phyloP scores from a whole-genome alignment of 2,329 filamentous ascomycete species.

The Dothideomycetes sp. region DNA sequence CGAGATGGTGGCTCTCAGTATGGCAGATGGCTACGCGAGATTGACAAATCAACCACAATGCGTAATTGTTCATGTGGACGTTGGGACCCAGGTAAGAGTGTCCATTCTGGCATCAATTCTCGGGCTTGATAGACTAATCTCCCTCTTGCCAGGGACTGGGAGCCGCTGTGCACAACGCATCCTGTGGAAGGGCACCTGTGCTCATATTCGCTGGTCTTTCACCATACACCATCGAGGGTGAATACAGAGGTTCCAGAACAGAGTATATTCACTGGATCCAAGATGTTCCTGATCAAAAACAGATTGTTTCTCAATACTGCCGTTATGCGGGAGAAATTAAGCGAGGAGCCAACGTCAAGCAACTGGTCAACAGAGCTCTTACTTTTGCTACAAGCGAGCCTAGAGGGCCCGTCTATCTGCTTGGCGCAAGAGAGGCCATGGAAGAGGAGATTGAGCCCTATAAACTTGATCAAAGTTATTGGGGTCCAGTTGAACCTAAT shows the following conservation, averaged over 20 bases:
- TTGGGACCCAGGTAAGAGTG: conserved; percentile 79
- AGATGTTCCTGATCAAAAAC: conserved; percentile 71
- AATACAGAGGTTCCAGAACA: conserved; percentile 66
- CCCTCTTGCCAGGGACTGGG: too few species aligned
- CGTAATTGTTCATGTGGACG: conserved; percentile 73
- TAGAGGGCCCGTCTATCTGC: conserved; percentile 70
- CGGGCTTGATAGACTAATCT: too few species aligned
- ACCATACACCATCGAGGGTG: conserved; percentile 68
- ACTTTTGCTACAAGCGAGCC: conserved; percentile 73
- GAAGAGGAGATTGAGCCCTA: conserved; percentile 75
- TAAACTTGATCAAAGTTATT: conserved; percentile 56
- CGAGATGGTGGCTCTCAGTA: conserved; percentile 79
- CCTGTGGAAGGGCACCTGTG: conserved; percentile 63
- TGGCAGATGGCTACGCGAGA: conserved; percentile 73
- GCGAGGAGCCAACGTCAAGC: conserved; percentile 76
- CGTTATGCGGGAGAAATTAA: conserved; percentile 76
- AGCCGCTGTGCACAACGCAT: conserved; percentile 71
- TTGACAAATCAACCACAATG: conserved; percentile 64
- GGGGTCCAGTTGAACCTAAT: conserved; percentile 61
- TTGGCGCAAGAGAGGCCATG: conserved; percentile 71
- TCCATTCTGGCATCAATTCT: too few species aligned
- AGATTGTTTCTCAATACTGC: conserved; percentile 77
- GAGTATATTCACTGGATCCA: conserved; percentile 86
- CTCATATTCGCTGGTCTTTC: conserved; percentile 70
- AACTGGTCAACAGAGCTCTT: conserved; percentile 76